phyloP scores from a whole-genome alignment of 768 basidiomycete species.

The Trametes elegans region DNA sequence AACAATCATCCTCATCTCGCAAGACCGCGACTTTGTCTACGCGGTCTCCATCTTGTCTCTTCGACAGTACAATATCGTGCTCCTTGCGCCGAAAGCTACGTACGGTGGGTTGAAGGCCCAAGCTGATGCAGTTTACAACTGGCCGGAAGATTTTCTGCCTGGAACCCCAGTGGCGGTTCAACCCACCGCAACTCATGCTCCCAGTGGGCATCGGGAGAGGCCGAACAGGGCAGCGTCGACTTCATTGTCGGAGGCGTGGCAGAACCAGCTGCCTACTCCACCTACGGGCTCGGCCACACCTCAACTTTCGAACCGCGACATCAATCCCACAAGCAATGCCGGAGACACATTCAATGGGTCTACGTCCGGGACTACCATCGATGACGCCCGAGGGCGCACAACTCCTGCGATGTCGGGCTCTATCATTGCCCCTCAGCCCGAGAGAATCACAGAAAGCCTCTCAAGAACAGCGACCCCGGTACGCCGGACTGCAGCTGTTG shows the following conservation, averaged over 20 bases:
- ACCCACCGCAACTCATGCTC: too few relatives aligned
- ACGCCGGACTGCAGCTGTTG: too few relatives aligned
- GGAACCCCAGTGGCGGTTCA: too few relatives aligned
- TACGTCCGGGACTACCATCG: too few relatives aligned
- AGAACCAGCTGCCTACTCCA: not conserved
- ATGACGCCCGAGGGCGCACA: too few relatives aligned
- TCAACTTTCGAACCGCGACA: too few relatives aligned
- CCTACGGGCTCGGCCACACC: not conserved
- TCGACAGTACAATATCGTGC: constrained; percentile 15
- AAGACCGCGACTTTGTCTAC: constrained; percentile 67
- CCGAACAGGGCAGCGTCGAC: not conserved
- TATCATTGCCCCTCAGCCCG: too few relatives aligned
- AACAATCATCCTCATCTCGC: constrained; percentile 62
- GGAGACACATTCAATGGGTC: too few relatives aligned
- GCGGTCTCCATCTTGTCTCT: constrained; percentile 34
- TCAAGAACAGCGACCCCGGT: too few relatives aligned
- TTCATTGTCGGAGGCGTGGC: not conserved
- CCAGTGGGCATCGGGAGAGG: not conserved
- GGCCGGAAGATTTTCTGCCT: constrained; percentile 40
- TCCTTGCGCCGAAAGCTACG: constrained; percentile 31
- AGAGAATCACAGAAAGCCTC: too few relatives aligned
- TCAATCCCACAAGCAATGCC: too few relatives aligned
- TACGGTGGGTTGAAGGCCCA: constrained; percentile 51
- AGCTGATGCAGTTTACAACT: constrained; percentile 52
- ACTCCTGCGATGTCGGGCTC: too few relatives aligned